Conservation (phyloP, 257 asterid genomes). For the Solanum okadae region DNA sequence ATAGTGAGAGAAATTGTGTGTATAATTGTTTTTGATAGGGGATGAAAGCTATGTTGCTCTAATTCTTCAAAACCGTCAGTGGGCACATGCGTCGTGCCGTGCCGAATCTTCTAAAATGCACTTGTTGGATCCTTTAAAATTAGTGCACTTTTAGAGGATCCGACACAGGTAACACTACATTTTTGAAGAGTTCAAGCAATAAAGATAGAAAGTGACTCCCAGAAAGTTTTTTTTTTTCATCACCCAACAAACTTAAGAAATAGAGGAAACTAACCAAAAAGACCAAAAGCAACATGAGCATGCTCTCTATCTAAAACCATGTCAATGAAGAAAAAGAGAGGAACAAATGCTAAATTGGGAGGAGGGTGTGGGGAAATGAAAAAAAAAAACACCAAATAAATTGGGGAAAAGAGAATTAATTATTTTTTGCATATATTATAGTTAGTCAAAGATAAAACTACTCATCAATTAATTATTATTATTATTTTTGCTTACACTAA, state of each 20-base stretch:
- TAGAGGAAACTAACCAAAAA: conserved; percentile 35
- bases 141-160: background rate
- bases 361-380: background rate
- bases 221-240: background rate
- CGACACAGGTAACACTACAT: background rate
- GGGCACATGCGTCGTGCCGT: fast-evolving
- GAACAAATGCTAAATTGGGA: background rate
- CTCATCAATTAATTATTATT: background rate
- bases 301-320: conserved; percentile 35
- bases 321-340: background rate
- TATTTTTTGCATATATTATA: background rate
- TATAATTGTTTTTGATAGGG: background rate
- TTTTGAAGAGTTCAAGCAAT: background rate
- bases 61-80: background rate
- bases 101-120: no score
- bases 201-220: background rate
- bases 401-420: background rate
- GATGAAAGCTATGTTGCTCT: background rate
- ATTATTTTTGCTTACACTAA: background rate
- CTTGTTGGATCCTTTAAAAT: no score
- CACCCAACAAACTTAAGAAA: background rate
- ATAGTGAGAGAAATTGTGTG: background rate
- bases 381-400: background rate
- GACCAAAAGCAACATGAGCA: conserved; percentile 45
- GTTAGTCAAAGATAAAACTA: background rate